Base-by-base conservation (phyloP, 208 protist species). In the Leishmania turanica region DNA sequence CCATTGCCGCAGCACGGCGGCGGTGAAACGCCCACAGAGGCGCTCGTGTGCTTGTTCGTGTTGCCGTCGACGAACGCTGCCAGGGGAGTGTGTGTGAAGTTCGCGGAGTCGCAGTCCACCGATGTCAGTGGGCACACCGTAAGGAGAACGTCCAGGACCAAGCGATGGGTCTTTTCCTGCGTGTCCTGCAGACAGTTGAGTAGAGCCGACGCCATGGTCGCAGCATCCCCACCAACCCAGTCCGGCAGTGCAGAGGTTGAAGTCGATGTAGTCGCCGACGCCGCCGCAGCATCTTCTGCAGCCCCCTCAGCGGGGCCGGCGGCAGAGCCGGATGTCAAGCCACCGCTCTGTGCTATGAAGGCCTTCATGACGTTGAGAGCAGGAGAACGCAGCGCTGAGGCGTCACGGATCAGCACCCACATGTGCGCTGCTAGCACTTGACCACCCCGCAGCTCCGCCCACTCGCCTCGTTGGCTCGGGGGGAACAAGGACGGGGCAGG, bases 121-220 rank as follows among this genome's bases (percentile, higher is more conserved):
- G 60, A 27, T 42, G 62, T 64, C 17, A 93, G 74, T 15, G 90
- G 90, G 75, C 89, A 89, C 27, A 84, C 73, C 13, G 56, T 65
- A 45, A 85, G 75, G 37, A 93, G 77, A 40, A 93, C 42, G 54
- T 93, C 90, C 15, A 93, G 86, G 73, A 82, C 85, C 19, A 93
- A 80, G 24, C 90, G 79, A 40, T 85, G 84, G 6, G 72, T 81
- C 65, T 81, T 75, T 37, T 93, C 90, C 45, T 83, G 86, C 24
- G 78, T 72, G 68, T 90, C 90, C 64, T 91, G 86, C 47, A 93
- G 77, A 37, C 82, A 87, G 51, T 75, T 84, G 47, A 93, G 84
- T 21, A 93, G 84, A 2, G 73, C 82, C 6, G 78, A 45, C 51
- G 78, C 73, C n/a, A 85, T 78, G 8, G 64, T 66, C 21, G 76